Conservation (phyloP, 2,329 filamentous ascomycete species). For the Monosporascus ibericus region DNA sequence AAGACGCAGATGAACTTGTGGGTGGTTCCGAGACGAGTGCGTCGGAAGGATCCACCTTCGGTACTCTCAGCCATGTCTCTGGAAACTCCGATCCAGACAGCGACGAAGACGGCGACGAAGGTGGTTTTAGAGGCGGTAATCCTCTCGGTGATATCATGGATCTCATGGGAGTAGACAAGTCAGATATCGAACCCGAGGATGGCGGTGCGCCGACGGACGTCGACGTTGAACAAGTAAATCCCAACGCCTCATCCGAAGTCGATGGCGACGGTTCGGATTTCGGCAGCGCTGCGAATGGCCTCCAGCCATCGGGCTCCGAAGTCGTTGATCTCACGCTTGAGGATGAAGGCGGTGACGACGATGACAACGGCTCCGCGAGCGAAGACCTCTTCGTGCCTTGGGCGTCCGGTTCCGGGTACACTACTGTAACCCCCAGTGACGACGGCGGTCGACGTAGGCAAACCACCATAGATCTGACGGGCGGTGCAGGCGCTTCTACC, state of each 20-base stretch:
- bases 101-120: constrained; percentile 2
- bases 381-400: background rate
- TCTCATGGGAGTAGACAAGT: constrained; percentile 1
- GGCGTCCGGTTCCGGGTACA: background rate
- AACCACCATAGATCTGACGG: background rate
- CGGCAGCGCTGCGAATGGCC: no score
- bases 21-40: constrained; percentile 1
- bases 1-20: background rate
- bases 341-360: constrained; percentile 1
- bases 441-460: background rate
- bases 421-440: background rate
- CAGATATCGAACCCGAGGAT: background rate
- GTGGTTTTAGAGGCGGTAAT: background rate
- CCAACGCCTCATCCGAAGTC: no score
- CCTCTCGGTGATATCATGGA: background rate
- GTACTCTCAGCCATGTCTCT: background rate
- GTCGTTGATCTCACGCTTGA: constrained; percentile 1
- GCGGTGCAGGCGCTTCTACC: no score
- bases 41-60: background rate
- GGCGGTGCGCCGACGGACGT: no score
- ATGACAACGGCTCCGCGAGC: constrained; percentile 1
- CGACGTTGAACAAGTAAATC: no score
- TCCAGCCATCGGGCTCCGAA: background rate
- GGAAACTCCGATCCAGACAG: background rate
- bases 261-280: no score